Evolutionary conservation across 306 rosid genomes (phyloP).

Genomic region (Hippophae tibetana): DNA sequence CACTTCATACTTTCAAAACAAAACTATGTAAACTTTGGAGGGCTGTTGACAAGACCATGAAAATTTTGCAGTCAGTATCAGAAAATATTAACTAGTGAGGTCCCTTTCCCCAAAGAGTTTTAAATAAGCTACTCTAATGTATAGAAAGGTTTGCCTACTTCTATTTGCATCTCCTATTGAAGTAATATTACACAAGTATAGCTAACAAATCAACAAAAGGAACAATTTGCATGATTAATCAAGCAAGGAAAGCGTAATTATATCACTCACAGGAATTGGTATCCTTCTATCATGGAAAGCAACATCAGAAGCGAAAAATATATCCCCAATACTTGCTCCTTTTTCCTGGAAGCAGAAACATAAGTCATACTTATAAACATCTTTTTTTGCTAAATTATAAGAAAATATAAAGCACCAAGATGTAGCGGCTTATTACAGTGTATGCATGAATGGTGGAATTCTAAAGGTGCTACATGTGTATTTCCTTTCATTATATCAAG

Average conservation of each 20-base stretch:
- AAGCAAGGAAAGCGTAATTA: background rate
- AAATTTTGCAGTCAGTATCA: background rate
- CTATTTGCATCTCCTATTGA: background rate
- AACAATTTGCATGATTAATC: background rate
- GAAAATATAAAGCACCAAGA: constrained; percentile 3
- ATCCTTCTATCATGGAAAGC: constrained; percentile 97
- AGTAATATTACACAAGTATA: constrained; percentile 6
- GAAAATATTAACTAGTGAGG: background rate
- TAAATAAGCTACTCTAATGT: background rate
- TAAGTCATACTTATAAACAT: background rate
- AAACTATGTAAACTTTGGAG: no score
- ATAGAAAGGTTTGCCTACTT: background rate
- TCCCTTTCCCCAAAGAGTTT: background rate
- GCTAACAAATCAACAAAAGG: background rate
- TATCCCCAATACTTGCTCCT: constrained; percentile 72
- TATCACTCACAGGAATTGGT: constrained; percentile 86
- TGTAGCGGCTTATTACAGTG: background rate
- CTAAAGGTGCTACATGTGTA: no score
- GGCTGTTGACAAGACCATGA: no score
- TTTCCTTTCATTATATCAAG: no score
- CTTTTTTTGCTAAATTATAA: background rate
- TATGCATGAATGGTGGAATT: no score
- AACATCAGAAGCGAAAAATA: constrained; percentile 57
- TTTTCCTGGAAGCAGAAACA: constrained; percentile 52
- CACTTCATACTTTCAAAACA: no score